These are phyloP conservation scores for Nitzschia palea DNA, from an alignment of 108 stramenopile species.

Conservation along the genomic window DNA sequence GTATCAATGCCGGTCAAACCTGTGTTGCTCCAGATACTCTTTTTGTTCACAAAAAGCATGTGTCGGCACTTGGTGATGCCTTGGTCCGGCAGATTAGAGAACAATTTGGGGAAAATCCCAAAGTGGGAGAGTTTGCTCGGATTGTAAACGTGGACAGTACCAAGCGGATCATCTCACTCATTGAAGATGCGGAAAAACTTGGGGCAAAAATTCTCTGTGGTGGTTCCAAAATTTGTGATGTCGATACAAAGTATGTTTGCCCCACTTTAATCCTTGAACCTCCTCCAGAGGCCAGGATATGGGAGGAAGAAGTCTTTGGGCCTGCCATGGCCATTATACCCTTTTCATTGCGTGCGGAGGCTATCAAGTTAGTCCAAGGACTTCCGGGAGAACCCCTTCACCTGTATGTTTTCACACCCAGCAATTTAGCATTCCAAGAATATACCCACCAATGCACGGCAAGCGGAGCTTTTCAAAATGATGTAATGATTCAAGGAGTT, in stretches of 20 bases:
- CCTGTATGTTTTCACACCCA: slow-evolving; percentile 73
- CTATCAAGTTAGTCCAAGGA: slow-evolving; percentile 44
- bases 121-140: slow-evolving; percentile 42
- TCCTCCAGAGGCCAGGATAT: slow-evolving; percentile 39
- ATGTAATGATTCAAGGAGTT: slow-evolving; percentile 54
- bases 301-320: slow-evolving; percentile 91
- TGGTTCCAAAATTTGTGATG: slow-evolving; percentile 40
- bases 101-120: slow-evolving; percentile 34
- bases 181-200: slow-evolving; percentile 41
- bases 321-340: slow-evolving; percentile 79
- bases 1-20: slow-evolving; percentile 84
- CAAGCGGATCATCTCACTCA: slow-evolving; percentile 30
- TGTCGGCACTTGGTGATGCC: neutral
- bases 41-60: slow-evolving; percentile 27
- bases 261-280: slow-evolving; percentile 70
- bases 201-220: slow-evolving; percentile 38
- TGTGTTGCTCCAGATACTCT: slow-evolving; percentile 73
- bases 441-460: slow-evolving; percentile 45
- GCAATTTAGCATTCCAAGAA: slow-evolving; percentile 36
- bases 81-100: slow-evolving; percentile 7
- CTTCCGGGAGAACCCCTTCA: slow-evolving; percentile 60
- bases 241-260: slow-evolving; percentile 42
- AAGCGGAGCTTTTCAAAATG: slow-evolving; percentile 65
- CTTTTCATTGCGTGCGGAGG: slow-evolving; percentile 54
- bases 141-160: slow-evolving; percentile 48